Percentiles rank a stretch among this genome's conserved stretches.
These are phyloP conservation scores for Penicillium sp. DNA, from an alignment of 2,329 filamentous ascomycete genomes.

Conservation along the genomic window DNA sequence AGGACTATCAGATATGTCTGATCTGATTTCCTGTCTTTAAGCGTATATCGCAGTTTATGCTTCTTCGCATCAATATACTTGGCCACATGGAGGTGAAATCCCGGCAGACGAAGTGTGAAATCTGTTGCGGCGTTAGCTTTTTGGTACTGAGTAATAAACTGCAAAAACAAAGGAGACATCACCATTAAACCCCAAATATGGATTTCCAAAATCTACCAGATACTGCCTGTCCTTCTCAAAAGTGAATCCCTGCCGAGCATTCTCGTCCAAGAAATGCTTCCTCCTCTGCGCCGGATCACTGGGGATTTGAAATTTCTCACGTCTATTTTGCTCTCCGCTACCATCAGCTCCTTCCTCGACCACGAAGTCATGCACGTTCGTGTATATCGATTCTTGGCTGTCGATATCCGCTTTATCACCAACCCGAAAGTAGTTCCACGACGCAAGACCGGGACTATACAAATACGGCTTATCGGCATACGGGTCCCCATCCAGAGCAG, in stretches of 20 bases:
- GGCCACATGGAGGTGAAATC: constrained; percentile 32
- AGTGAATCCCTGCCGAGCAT: constrained; percentile 52
- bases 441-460: constrained; percentile 76
- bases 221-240: constrained; percentile 63
- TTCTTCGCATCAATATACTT: constrained; percentile 59
- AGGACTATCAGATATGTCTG: constrained; percentile 76
- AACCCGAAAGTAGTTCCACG: constrained; percentile 72
- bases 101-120: constrained; percentile 37
- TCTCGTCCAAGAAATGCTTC: constrained; percentile 58
- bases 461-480: constrained; percentile 83
- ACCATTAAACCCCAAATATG: constrained; percentile 83
- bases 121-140: constrained; percentile 18
- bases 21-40: constrained; percentile 73
- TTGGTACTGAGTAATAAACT: not conserved
- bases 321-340: constrained; percentile 47
- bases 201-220: constrained; percentile 77
- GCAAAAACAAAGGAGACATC: not conserved
- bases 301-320: constrained; percentile 48
- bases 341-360: constrained; percentile 66
- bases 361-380: constrained; percentile 32
- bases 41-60: constrained; percentile 84
- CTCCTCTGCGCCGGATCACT: constrained; percentile 51
- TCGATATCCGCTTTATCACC: constrained; percentile 45
- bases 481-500: constrained; percentile 82
- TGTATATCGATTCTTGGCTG: constrained; percentile 23